Conservation (phyloP, 495 filamentous ascomycete species). For the Penicillium chermesinum region DNA sequence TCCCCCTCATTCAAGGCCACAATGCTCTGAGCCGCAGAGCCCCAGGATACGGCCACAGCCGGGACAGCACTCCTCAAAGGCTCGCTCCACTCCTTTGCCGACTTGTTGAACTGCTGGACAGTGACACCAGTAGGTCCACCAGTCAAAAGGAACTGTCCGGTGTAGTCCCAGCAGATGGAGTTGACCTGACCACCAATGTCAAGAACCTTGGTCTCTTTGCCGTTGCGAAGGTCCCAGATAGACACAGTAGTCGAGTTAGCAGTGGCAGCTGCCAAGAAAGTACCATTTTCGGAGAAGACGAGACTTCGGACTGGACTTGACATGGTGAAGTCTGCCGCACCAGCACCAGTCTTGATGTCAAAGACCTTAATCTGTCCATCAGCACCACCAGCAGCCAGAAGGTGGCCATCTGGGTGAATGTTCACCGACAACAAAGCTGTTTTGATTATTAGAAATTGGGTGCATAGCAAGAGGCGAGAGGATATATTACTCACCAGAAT, state of each 20-base stretch:
- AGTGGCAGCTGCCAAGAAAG: conserved; percentile 77
- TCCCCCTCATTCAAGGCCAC: conserved; percentile 71
- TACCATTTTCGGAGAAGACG: conserved; percentile 95
- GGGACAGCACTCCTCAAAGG: conserved; percentile 69
- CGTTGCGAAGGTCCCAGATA: conserved; percentile 88
- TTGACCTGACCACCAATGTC: conserved; percentile 73
- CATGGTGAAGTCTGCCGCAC: conserved; percentile 65
- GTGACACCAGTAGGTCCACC: conserved; percentile 75
- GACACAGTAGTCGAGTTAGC: conserved; percentile 69
- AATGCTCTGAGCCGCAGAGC: conserved; percentile 64
- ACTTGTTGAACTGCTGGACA: conserved; percentile 83
- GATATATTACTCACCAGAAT: conserved; percentile 65
- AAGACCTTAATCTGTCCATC: conserved; percentile 80
- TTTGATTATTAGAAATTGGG: conserved; percentile 1
- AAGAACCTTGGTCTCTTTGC: conserved; percentile 67
- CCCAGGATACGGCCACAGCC: conserved; percentile 72
- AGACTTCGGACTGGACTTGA: conserved; percentile 65
- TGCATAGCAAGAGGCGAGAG: neutral
- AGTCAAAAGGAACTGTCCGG: conserved; percentile 84
- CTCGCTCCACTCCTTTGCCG: conserved; percentile 82
- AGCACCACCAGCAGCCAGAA: conserved; percentile 76
- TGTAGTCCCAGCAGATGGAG: conserved; percentile 84
- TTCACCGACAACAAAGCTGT: conserved; percentile 69
- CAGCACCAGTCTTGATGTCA: conserved; percentile 66
- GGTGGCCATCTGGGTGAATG: conserved; percentile 93